Evolutionary conservation across 805 yeast species (phyloP).

Genomic region (Barnettozyma vustinii): DNA sequence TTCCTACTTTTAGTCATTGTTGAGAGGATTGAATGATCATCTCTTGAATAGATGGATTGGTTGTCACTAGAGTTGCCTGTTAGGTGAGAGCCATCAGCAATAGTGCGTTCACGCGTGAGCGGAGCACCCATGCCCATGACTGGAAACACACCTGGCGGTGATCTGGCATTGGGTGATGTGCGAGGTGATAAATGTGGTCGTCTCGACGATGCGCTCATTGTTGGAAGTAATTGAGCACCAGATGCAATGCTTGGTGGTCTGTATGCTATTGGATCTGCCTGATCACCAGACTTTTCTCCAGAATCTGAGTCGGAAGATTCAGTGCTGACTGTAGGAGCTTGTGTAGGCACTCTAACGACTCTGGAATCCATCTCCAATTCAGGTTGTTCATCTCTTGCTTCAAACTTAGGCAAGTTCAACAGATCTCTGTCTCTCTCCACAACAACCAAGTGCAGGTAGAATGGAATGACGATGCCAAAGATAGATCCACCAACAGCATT

Average conservation of each 20-base stretch:
- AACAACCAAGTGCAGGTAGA: slow-evolving; percentile 65
- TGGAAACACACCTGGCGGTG: slow-evolving; percentile 78
- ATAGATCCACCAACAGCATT: slow-evolving; percentile 74
- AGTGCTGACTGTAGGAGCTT: neutral
- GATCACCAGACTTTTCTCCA: slow-evolving; percentile 4
- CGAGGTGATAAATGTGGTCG: slow-evolving; percentile 2
- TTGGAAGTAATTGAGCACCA: slow-evolving; percentile 2
- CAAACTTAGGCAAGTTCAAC: slow-evolving; percentile 61
- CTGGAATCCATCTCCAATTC: slow-evolving; percentile 72
- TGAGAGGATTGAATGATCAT: slow-evolving; percentile 11
- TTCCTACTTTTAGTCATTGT: slow-evolving; percentile 9
- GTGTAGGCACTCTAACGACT: slow-evolving; percentile 50
- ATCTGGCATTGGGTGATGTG: slow-evolving; percentile 26
- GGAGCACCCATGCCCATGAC: slow-evolving; percentile 76
- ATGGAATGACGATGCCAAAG: slow-evolving; percentile 62
- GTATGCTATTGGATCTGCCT: slow-evolving; percentile 15
- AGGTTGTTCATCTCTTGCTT: slow-evolving; percentile 76
- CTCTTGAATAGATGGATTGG: slow-evolving; percentile 8
- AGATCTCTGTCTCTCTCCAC: slow-evolving; percentile 65
- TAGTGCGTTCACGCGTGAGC: slow-evolving; percentile 46
- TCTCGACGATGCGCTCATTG: slow-evolving; percentile 8
- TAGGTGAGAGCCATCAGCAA: slow-evolving; percentile 36
- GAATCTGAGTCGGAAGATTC: neutral
- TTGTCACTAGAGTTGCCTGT: slow-evolving; percentile 3
- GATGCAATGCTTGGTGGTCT: slow-evolving; percentile 11